Evolutionary conservation across 1,284 basidiomycete species (phyloP), one percentile per base, ranked within the genome.

Genomic region (Thelephora terrestris): DNA sequence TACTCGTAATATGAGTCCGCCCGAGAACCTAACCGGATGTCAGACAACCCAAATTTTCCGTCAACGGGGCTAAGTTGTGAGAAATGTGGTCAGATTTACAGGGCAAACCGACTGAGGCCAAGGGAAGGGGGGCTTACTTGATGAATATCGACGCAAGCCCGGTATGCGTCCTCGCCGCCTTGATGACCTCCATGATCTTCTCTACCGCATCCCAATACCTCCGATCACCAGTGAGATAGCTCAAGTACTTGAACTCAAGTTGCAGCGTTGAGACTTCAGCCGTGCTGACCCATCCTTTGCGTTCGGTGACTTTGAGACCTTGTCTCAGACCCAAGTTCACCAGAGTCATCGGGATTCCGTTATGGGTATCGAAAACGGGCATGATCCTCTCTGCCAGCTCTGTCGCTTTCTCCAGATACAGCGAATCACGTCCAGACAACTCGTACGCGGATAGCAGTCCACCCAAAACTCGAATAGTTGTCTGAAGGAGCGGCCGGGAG

Each of bases 1-100:
- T 95, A 95, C 65, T 97, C 94, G 63, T 96, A 98, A 68, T 86
- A 97, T 4, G 91, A 94, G 66, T 98, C 94, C 20, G 88, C 94
- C 25, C 94, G 77, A 16, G 91, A 94, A 7, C 94, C 94, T 14
- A 97, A 75, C 7, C 94, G 81, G 52, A 98, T 89, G 35, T 86
- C 79, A 18, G 85, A 82, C 9, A 79, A 68, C 29, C 81, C 71
- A 57, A 90, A 95, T 39, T 73, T 69, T 6, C 91, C 92, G 32
- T 69, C 74, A 17, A 78, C 60, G 0, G 82, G 72, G 47, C 87
- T 90, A 49, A 5, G 42, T 14, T 47, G 44, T 9, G 23, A 29
- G 35, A 38, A 45, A 44, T 21, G 32, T 56, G 14, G 48, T 5
- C 37, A n/a, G 16, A 43, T 5, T 44, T 43, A 50, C 27, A 16